A percentile compares a stretch with the other conserved stretches of the same genome.
phyloP scores from a whole-genome alignment of 768 basidiomycete species.

The Lactifluus subvellereus region DNA sequence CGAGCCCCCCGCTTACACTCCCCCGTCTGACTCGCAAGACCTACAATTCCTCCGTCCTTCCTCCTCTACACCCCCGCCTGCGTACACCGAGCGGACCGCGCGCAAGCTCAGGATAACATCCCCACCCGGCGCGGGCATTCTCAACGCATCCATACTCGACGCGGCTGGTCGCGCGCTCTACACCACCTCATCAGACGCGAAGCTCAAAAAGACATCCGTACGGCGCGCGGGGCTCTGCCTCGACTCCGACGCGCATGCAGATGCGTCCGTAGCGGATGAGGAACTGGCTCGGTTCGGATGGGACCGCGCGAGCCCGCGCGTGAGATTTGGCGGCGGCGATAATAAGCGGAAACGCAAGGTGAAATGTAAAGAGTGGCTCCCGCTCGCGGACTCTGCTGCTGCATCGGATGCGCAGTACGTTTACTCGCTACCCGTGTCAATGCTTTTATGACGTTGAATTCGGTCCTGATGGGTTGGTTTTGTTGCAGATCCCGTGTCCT shows the following conservation, averaged over 20 bases:
- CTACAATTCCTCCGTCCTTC: neutral
- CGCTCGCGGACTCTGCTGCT: neutral
- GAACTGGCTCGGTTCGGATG: slow-evolving; percentile 11
- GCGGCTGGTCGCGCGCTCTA: no score
- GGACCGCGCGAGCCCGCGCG: slow-evolving; percentile 16
- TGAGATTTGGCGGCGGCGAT: neutral
- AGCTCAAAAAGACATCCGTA: no score
- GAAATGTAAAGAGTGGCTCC: slow-evolving; percentile 17
- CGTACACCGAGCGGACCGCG: no score
- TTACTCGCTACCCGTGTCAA: neutral
- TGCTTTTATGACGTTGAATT: neutral
- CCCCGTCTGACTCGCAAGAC: neutral
- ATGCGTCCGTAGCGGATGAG: neutral
- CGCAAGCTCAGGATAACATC: no score
- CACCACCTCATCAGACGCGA: no score
- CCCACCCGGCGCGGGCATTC: no score
- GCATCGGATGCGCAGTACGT: slow-evolving; percentile 4
- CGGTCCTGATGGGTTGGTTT: neutral
- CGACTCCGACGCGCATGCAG: neutral
- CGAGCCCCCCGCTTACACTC: slow-evolving; percentile 10
- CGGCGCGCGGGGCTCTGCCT: neutral
- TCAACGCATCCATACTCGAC: no score
- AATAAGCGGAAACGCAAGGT: slow-evolving; percentile 12
- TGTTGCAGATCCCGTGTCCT: slow-evolving; percentile 8
- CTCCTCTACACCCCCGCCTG: slow-evolving; percentile 10